phyloP scores from a whole-genome alignment of 345 rosid genomes.

The Durio zibethinus region DNA sequence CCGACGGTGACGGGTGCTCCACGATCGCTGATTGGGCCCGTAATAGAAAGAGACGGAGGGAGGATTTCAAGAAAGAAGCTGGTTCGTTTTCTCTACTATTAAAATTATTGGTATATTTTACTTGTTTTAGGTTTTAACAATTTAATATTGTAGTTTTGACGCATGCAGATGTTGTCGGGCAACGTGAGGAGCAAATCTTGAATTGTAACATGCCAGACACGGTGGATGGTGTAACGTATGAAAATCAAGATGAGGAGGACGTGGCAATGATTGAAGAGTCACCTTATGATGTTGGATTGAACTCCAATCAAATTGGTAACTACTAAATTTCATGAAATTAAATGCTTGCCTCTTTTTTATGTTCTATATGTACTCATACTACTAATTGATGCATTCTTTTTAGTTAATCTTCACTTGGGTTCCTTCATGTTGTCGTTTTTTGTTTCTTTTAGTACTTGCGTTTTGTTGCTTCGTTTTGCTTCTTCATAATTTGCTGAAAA shows the following conservation, averaged over 20 bases:
- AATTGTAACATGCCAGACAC: constrained; percentile 49
- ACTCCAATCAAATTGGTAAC: constrained; percentile 32
- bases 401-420: background rate
- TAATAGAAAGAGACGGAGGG: constrained; percentile 69
- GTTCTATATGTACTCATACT: background rate
- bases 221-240: constrained; percentile 47
- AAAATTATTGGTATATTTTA: background rate
- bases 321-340: background rate
- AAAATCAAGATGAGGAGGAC: constrained; percentile 57
- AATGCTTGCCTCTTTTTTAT: background rate
- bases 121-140: background rate
- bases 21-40: constrained; percentile 65
- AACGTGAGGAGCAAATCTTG: constrained; percentile 51
- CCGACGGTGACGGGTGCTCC: constrained; percentile 46
- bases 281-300: constrained; percentile 30
- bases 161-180: constrained; percentile 11
- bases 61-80: constrained; percentile 46
- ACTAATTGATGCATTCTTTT: background rate
- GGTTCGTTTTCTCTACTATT: constrained; percentile 9
- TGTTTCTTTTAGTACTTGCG: background rate
- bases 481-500: background rate
- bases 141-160: background rate
- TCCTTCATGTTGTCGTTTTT: background rate
- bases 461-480: background rate
- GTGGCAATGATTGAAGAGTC: constrained; percentile 58